Base-by-base conservation (phyloP, 169 alveolate species). In the Babesia bovis region DNA sequence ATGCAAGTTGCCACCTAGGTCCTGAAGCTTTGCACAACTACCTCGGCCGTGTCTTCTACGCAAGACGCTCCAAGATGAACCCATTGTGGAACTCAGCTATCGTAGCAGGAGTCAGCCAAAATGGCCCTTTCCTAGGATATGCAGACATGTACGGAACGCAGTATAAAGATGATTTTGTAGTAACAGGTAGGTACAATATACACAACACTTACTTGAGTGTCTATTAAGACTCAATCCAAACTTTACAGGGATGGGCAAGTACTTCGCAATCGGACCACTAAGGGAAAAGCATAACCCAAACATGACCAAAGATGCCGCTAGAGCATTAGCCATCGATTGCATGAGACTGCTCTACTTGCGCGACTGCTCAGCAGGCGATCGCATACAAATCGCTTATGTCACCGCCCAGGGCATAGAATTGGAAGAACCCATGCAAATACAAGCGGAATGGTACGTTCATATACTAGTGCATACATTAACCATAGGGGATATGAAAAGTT, bases 181-280 rank as follows among this genome's bases (percentile, higher is more conserved):
- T 51, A 13, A 81, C 88, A 56, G 88, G 88, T 81, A 52, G 6
- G 65, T 38, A 7, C 13, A n/a, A n/a, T n/a, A n/a, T n/a, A n/a
- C n/a, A n/a, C n/a, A n/a, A 12, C 17, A 17, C 50, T 41, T 41
- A 41, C 17, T 13, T 41, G 13, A 13, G n/a, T n/a, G n/a, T n/a
- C n/a, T n/a, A n/a, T n/a, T n/a, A n/a, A n/a, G n/a, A n/a, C n/a
- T n/a, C n/a, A n/a, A n/a, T 38, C 28, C 12, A 12, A 28, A 13
- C 33, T 33, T 12, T 47, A 9, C 58, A 81, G 88, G 88, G 33
- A 41, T 81, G 70, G 88, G 88, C 1, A 81, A 71, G 58, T 81
- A 81, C 73, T 81, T 81, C 52, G 88, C 88, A 32, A 71, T 81
- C n/a, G 88, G 88, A 17, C 83, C 84, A 2, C 56, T 81, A 66